Base-by-base conservation (phyloP, 768 basidiomycete genomes). In the Holtermanniella nyarrowii region DNA sequence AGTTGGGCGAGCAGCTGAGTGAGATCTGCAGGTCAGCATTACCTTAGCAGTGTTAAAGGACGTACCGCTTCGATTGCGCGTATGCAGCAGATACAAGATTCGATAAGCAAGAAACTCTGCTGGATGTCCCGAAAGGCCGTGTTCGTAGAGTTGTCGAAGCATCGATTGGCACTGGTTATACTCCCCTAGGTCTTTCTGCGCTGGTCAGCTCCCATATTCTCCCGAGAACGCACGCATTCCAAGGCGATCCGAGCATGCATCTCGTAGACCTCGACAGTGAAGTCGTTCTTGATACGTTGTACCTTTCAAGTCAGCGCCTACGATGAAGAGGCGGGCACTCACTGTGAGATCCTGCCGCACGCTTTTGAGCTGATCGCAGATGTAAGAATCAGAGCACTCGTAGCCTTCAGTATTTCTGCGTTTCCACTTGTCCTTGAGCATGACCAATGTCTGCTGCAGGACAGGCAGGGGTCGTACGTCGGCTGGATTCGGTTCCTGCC, bases 81-180 rank as follows among this genome's bases (percentile, higher is more conserved):
- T 90, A 64, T 96, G 90, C 23, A 97, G 71, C 20, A 97, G 78
- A 81, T 96, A 90, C 46, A 99, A 80, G 67, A 99, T 95, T 44
- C 89, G 87, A 70, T 99, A 99, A 47, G 90, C 93, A 13, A 91
- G 82, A 65, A 97, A 99, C 74, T 99, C 95, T 66, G 93, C 87
- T 10, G 84, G 84, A 69, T 87, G 86, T 48, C 91, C 95, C 44
- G 83, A 81, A 47, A 99, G 82, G 40, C 90, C 90, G 51, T 91
- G 81, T 58, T 93, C 90, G 72, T 99, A 97, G 22, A 99, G 80
- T 46, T 80, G 79, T 65, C 84, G 85, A 42, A 97, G 75, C 58
- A 87, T 85, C 25, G 85, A 85, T 72, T 96, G 90, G 73, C 95
- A 99, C 72, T 91, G 87, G 72, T 95, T 97, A 70, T 93, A 97